Base-by-base conservation (phyloP, 2,329 filamentous ascomycete species). In the Colletotrichum kahawae region DNA sequence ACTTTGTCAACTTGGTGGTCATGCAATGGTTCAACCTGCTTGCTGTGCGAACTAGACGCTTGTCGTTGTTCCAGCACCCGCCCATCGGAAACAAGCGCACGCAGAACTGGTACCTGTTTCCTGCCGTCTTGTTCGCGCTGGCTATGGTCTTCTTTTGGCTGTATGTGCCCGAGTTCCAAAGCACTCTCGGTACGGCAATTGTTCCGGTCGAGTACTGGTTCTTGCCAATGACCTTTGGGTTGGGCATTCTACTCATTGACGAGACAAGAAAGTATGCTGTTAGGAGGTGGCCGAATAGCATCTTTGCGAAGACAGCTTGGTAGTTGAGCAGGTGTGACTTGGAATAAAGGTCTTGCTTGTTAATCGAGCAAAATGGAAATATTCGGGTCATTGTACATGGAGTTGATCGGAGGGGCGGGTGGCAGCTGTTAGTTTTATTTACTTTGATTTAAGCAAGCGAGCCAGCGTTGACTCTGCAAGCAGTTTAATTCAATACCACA, bases 11-110 rank as follows among this genome's bases (percentile, higher is more conserved):
- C 74, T 85, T 96, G 27, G 94, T 96, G 3, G 92, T 96, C 64
- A 95, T 96, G 93, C 93, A 95, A 87, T 93, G 92, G 87, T 95
- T 95, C 87, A 95, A 93, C 80, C 86, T 95, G 5, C 89, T 95
- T 80, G 91, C 92, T 2, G 88, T 94, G 7, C 88, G 93, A 18
- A 96, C 91, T 2, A 87, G 92, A 2, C 87, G 90, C 2, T 86
- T 93, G 27, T 90, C 90, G 70, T 90, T 96, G 77, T 92, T 96
- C 82, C 92, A 95, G 80, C 93, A 95, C 78, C 91, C 92, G 4
- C 93, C 94, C 0, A 76, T 90, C 9, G 92, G 93, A 82, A 93
- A 93, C 81, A 90, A 88, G 78, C 81, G 84, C 13, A 94, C 92
- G 0, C 88, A 91, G 80, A 96, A 96, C 80, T 84, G 90, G 79